Conservation (phyloP, 23 red algal species). For the Gracilaria gracilis region DNA sequence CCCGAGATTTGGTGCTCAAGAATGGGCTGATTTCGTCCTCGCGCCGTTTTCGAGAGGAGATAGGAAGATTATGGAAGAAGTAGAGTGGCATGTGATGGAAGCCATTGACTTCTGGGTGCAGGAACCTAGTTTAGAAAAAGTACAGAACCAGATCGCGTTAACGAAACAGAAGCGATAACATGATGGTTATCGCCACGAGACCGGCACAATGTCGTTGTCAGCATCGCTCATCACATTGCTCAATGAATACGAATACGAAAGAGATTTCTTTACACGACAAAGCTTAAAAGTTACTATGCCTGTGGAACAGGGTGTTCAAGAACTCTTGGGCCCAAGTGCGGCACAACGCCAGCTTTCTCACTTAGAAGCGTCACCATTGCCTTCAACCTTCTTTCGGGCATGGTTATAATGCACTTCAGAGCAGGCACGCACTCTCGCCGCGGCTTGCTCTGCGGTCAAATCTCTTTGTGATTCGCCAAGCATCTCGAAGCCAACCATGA, state of each 20-base stretch:
- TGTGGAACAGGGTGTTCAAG: background rate
- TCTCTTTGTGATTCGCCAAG: slow-evolving; percentile 96
- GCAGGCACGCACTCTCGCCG: slow-evolving; percentile 71
- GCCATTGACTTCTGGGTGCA: slow-evolving; percentile 68
- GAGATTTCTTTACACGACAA: background rate
- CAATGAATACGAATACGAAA: background rate
- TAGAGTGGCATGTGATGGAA: slow-evolving; percentile 68
- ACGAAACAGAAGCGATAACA: slow-evolving; percentile 1
- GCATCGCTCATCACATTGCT: background rate
- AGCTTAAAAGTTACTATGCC: background rate
- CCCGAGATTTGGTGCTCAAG: slow-evolving; percentile 45
- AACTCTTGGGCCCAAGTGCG: background rate
- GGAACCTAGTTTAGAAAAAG: slow-evolving; percentile 46
- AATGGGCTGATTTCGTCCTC: slow-evolving; percentile 78
- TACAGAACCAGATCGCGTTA: slow-evolving; percentile 38
- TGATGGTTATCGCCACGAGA: background rate
- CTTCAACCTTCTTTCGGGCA: slow-evolving; percentile 6
- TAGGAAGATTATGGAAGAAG: slow-evolving; percentile 49
- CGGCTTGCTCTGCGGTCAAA: slow-evolving; percentile 96
- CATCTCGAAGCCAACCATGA: slow-evolving; percentile 99
- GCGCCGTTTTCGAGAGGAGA: slow-evolving; percentile 75
- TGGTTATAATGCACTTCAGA: slow-evolving; percentile 89
- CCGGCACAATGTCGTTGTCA: background rate
- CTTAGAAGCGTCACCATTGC: background rate
- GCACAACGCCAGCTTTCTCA: background rate